Base-by-base conservation (phyloP, 768 basidiomycete genomes). In the Suillus weaverae region DNA sequence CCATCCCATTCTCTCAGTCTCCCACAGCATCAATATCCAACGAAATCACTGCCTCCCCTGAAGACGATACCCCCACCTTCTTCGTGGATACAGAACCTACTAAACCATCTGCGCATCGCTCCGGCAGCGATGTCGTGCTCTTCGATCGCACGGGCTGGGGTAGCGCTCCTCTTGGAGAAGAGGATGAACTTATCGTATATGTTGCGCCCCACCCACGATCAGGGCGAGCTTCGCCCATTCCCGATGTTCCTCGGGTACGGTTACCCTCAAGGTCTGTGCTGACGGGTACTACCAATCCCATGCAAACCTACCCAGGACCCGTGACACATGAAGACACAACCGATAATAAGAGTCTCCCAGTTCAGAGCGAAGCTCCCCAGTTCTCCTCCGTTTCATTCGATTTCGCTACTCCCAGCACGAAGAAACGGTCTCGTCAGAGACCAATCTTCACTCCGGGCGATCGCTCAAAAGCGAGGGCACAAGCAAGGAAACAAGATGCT, bases 171-270 rank as follows among this genome's bases (percentile, higher is more conserved):
- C 68, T 71, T 2, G 81, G 80, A 35, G 76, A 73, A 11, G 86
- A 87, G 36, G 89, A 90, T 22, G 91, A 93, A 63, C 71, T 84
- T 5, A 92, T 93, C 62, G 90, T 93, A 11, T 92, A 92, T 70
- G 87, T 86, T 32, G 90, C 90, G 0, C 91, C 91, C 0, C 84
- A 90, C 70, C 91, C 90, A 5, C 84, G 89, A 1, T 69, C 69
- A 4, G 60, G 62, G 4, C 61, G 64, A 30, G 53, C 38, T 33
- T 67, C 73, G 5, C 72, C 71, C 51, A 2, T 54, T 7, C 59
- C 70, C 11, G 10, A 63, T 48, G n/a, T 66, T 6, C 69, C 70
- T 1, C 64, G 63, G 10, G 66, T 69, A 60, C 56, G 62, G 32
- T 50, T 74, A 18, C 69, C 74, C 16, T 38, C 61, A 5, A 72